Percentiles rank a stretch among this genome's conserved stretches.
Evolutionary conservation across 2,329 filamentous ascomycete genomes (phyloP).

Genomic region (Colletotrichum chrysophilum): DNA sequence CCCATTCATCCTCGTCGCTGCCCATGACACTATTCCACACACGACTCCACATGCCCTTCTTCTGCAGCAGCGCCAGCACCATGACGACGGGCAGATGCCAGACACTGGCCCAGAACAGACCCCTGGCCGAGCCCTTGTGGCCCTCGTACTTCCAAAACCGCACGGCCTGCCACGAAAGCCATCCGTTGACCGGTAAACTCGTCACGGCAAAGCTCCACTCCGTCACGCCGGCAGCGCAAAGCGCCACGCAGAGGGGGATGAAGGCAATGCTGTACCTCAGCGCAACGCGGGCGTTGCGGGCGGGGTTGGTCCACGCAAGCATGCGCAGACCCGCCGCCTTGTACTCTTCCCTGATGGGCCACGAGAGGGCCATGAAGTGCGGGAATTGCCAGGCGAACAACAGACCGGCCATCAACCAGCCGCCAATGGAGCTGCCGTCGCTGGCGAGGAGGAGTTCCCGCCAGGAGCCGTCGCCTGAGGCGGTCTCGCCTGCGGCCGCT

Average conservation of each 20-base stretch:
- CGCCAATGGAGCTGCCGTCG: conserved; percentile 71
- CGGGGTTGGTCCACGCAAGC: conserved; percentile 88
- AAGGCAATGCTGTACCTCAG: conserved; percentile 85
- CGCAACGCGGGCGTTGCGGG: conserved; percentile 84
- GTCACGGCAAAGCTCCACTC: conserved; percentile 85
- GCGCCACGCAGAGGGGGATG: conserved; percentile 81
- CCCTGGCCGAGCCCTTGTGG: conserved; percentile 78
- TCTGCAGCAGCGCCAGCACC: conserved; percentile 88
- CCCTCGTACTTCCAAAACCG: conserved; percentile 83
- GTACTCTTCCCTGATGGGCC: conserved; percentile 90
- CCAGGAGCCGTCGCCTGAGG: conserved; percentile 77
- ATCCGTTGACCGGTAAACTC: conserved; percentile 82
- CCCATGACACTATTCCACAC: conserved; percentile 76
- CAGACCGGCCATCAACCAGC: conserved; percentile 85
- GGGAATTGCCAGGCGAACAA: conserved; percentile 98
- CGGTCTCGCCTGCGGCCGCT: conserved; percentile 87
- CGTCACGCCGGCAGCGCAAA: conserved; percentile 82
- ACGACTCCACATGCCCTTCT: conserved; percentile 89
- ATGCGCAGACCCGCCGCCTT: conserved; percentile 70
- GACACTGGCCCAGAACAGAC: conserved; percentile 95
- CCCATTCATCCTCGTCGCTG: conserved; percentile 58
- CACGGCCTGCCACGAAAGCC: conserved; percentile 82
- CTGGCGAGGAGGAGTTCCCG: conserved; percentile 74
- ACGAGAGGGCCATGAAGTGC: conserved; percentile 94
- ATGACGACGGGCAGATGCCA: conserved; percentile 93